phyloP scores from a whole-genome alignment of 768 basidiomycete genomes.

The Lactarius psammicola region DNA sequence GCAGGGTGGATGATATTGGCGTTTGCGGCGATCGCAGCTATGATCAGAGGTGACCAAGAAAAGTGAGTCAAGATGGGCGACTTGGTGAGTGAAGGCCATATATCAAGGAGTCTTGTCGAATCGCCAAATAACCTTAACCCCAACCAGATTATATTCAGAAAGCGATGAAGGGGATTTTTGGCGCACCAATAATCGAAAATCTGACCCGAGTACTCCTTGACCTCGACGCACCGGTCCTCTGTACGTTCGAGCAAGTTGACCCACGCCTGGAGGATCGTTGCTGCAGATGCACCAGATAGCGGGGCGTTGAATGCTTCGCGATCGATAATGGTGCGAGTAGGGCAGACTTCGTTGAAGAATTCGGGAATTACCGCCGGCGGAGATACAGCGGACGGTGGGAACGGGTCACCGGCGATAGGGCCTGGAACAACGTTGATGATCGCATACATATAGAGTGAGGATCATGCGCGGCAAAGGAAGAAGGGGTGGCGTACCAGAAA shows the following conservation, averaged over 20 bases:
- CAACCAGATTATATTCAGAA: slow-evolving; percentile 4
- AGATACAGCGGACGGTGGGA: slow-evolving; percentile 35
- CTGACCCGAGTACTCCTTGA: slow-evolving; percentile 36
- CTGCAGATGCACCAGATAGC: slow-evolving; percentile 32
- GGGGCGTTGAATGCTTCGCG: slow-evolving; percentile 35
- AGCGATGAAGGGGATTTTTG: not conserved
- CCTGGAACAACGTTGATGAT: slow-evolving; percentile 31
- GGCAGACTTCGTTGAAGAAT: slow-evolving; percentile 45
- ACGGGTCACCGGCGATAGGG: slow-evolving; percentile 42
- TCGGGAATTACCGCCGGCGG: slow-evolving; percentile 40
- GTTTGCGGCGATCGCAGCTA: slow-evolving; percentile 37
- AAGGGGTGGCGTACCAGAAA: slow-evolving; percentile 52
- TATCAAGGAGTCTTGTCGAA: slow-evolving; percentile 35
- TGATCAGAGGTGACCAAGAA: slow-evolving; percentile 41
- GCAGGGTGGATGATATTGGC: slow-evolving; percentile 29
- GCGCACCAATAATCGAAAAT: slow-evolving; percentile 43
- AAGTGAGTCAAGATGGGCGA: slow-evolving; percentile 41
- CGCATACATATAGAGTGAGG: too few relatives aligned
- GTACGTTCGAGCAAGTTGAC: slow-evolving; percentile 36
- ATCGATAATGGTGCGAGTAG: slow-evolving; percentile 37
- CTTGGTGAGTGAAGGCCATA: slow-evolving; percentile 37
- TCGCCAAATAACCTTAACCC: slow-evolving; percentile 37
- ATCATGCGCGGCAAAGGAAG: too few relatives aligned
- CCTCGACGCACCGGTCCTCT: slow-evolving; percentile 43
- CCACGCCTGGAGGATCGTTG: slow-evolving; percentile 41